Conservation (phyloP, 495 filamentous ascomycete species). For the Aspergillus hancockii region DNA sequence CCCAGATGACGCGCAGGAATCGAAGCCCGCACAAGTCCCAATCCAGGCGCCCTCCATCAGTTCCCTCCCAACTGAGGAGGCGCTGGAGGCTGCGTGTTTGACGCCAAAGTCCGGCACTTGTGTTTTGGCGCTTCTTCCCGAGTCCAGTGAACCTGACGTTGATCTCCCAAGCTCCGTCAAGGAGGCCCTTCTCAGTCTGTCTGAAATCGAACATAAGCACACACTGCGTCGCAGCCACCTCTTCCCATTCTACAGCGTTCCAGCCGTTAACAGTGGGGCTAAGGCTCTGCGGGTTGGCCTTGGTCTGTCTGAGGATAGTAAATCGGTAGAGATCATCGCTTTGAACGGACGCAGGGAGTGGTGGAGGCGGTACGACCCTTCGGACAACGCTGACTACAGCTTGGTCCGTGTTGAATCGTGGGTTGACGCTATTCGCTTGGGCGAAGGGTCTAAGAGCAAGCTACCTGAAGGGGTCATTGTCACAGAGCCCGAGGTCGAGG, state of each 20-base stretch:
- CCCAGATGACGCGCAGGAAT: conserved; percentile 35
- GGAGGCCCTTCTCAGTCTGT: conserved; percentile 62
- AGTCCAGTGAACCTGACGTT: conserved; percentile 48
- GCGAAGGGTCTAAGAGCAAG: conserved; percentile 79
- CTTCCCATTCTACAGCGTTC: conserved; percentile 81
- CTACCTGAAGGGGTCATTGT: conserved; percentile 73
- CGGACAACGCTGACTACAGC: conserved; percentile 53
- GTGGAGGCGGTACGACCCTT: conserved; percentile 70
- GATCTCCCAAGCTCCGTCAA: conserved; percentile 44
- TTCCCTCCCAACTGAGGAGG: conserved; percentile 55
- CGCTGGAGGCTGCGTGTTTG: conserved; percentile 71
- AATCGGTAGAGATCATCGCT: conserved; percentile 66
- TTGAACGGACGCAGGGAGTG: conserved; percentile 82
- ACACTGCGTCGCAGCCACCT: conserved; percentile 60
- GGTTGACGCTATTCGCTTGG: conserved; percentile 85
- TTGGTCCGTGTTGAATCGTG: conserved; percentile 70
- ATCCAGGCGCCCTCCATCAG: conserved; percentile 42
- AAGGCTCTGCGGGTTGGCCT: conserved; percentile 60
- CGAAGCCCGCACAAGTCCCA: conserved; percentile 51
- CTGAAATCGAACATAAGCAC: conserved; percentile 76
- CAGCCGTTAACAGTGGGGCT: conserved; percentile 59
- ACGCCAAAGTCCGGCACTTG: conserved; percentile 78
- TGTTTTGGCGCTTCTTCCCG: conserved; percentile 75
- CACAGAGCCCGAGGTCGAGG: conserved; percentile 26
- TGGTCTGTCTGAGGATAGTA: conserved; percentile 51